Evolutionary conservation across 2,329 filamentous ascomycete genomes (phyloP).

Genomic region (Cadophora sp.): DNA sequence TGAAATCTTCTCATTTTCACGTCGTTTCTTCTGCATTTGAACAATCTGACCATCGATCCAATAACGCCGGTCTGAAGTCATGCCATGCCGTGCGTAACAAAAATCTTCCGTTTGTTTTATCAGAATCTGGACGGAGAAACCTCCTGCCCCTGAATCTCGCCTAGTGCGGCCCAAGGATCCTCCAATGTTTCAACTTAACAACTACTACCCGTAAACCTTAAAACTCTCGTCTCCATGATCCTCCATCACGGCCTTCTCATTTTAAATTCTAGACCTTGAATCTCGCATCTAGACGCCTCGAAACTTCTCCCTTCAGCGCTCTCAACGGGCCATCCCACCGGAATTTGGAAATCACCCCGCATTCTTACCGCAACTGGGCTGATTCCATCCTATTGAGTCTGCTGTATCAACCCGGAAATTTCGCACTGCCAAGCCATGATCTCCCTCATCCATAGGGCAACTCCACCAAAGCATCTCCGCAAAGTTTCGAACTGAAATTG

Average conservation of each 20-base stretch:
- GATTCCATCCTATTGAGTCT: not conserved
- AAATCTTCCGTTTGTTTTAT: not conserved
- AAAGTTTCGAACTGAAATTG: constrained; percentile 4
- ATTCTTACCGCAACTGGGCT: not conserved
- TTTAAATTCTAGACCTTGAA: not conserved
- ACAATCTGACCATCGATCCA: not conserved
- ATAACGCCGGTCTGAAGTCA: not conserved
- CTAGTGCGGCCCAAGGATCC: not conserved
- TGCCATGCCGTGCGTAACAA: not conserved
- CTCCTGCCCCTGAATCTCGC: constrained; percentile 2
- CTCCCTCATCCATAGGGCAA: not conserved
- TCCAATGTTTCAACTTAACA: not conserved
- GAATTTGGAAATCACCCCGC: not conserved
- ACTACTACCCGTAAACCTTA: not conserved
- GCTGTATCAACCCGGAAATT: not conserved
- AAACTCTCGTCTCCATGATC: not conserved
- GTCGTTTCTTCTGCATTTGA: not conserved
- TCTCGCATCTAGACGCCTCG: not conserved
- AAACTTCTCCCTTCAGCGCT: not conserved
- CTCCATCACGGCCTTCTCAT: not conserved
- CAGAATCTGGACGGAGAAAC: not conserved
- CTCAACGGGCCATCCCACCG: not conserved
- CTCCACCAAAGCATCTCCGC: not conserved
- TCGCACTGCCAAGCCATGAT: not conserved
- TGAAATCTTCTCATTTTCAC: not conserved